Evolutionary conservation across 208 protist genomes (phyloP).

Genomic region (Crithidia fasciculata): DNA sequence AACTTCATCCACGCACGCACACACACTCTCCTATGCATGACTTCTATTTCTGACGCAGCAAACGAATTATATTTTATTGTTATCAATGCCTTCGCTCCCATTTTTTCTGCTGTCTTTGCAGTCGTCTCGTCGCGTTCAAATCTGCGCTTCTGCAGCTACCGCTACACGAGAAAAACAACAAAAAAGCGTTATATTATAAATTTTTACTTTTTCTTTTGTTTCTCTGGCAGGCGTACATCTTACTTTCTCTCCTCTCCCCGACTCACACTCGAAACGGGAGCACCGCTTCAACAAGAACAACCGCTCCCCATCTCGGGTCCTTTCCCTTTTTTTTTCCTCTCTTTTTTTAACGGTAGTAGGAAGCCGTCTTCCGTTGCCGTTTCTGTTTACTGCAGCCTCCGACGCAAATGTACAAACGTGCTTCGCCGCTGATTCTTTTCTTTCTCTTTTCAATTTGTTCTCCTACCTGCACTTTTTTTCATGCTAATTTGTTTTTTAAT

Average conservation of each 20-base stretch:
- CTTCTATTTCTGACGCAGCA: too few species aligned
- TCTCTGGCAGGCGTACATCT: background rate
- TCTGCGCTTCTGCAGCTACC: too few species aligned
- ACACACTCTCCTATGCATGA: too few species aligned
- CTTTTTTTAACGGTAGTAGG: background rate
- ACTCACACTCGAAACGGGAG: background rate
- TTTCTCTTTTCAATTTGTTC: background rate
- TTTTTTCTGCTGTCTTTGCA: too few species aligned
- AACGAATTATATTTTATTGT: too few species aligned
- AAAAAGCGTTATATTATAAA: too few species aligned
- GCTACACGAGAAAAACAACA: background rate
- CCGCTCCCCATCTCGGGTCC: background rate
- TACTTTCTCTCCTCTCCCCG: background rate
- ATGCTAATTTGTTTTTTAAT: background rate
- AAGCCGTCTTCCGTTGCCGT: too few species aligned
- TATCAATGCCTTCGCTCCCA: too few species aligned
- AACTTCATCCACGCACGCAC: too few species aligned
- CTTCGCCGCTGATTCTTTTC: background rate
- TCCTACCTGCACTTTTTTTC: background rate
- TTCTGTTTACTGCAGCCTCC: too few species aligned
- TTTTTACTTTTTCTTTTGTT: background rate
- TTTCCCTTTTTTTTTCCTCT: conserved; percentile 10
- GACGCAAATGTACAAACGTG: too few species aligned
- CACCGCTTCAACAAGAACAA: background rate
- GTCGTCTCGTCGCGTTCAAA: too few species aligned